Evolutionary conservation across 2,329 filamentous ascomycete genomes (phyloP), one percentile per base, ranked within the genome.

Genomic region (Fusarium torulosum): DNA sequence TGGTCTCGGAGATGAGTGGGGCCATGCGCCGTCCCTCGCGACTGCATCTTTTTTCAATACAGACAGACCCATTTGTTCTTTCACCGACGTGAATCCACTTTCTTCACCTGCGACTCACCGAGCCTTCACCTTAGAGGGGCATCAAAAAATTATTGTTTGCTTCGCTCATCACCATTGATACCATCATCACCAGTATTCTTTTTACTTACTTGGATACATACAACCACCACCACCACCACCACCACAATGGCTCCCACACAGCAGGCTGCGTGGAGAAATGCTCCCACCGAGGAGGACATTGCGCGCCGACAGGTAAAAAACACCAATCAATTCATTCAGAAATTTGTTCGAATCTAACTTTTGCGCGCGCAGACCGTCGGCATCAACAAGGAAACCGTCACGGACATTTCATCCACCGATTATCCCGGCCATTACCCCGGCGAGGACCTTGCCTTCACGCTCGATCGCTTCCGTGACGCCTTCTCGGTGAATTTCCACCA

Each of bases 351-450:
- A 44, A 21, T 42, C 67, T 72, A 63, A 66, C 59, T 35, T 44
- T 63, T 63, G 59, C 59, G 50, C 51, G 31, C 51, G 25, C 29
- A 97, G 92, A 91, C 92, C 72, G 90, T 99, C 75, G 89, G 90
- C 72, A 90, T 99, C 81, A 93, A 96, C 79, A 84, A 89, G 71
- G 96, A 99, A 81, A 97, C 93, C 21, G 91, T 99, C 75, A 92
- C 91, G 72, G 89, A 98, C 82, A 91, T 95, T 73, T 87, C 90
- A 65, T 96, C 94, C 45, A 97, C 90, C 74, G 95, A 98, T 77
- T 97, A 95, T 78, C 96, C 96, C 17, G 91, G 91, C 70, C 93
- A 97, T 79, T 96, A 90, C 83, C 91, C 93, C 4, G 92, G 92
- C 72, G 96, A 98, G 82, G 91, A 96, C 80, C 86, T 93, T 75